Evolutionary conservation across 2,329 filamentous ascomycete genomes (phyloP), one percentile per base, ranked within the genome.

Genomic region (Xylaria sp.): DNA sequence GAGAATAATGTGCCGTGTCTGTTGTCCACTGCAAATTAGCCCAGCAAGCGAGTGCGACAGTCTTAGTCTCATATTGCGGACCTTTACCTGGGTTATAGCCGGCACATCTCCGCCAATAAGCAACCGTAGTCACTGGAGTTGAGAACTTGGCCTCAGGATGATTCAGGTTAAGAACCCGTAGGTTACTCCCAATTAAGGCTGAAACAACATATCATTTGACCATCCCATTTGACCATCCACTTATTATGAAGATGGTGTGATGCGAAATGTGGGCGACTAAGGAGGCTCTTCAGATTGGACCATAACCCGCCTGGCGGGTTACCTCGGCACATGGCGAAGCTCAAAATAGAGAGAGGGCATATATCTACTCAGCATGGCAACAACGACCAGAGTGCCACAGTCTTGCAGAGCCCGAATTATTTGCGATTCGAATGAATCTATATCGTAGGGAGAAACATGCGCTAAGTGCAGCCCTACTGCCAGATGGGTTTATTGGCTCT

Each of bases 391-490:
- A 54, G 37, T 23, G 44, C 42, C 44, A 53, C 55, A 8, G 54
- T 50, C 53, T 40, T 44, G 53, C 42, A 57, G 47, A 59, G 37
- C 44, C 44, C 48, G 23, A 60, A 37, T 42, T 18, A 58, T 54
- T 54, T 18, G 18, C 54, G 42, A 42, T 42, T 42, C 4, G 10
- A 29, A 57, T 27, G 23, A 25, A 44, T 4, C 2, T 3, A 64
- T 59, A 9, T 25, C 16, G 21, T 6, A n/a, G 25, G 2, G 25
- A n/a, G 25, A 25, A 25, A 5, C 21, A 27, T 35, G 32, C 32
- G 32, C 32, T 10, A 23, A 37, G 47, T 42, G 32, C 60, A 55
- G 53, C 60, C 65, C 60, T 63, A 59, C 44, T 63, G n/a, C n/a
- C n/a, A n/a, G n/a, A n/a, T n/a, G n/a, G n/a, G n/a, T n/a, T n/a